phyloP scores from a whole-genome alignment of 441 rosid genomes.

The Sinapis alba region DNA sequence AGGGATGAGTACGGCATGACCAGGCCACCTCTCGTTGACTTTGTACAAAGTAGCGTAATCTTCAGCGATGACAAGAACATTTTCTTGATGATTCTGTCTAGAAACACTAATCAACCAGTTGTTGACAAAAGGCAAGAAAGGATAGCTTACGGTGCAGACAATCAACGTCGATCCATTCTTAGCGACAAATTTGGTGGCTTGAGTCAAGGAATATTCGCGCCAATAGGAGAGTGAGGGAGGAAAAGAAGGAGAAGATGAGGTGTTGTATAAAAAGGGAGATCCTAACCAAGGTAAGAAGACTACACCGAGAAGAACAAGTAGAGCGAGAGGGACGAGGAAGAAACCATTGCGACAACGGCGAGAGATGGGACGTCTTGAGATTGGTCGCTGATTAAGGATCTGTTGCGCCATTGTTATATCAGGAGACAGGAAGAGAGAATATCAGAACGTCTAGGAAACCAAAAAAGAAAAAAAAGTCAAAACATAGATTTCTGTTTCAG shows the following conservation, averaged over 20 bases:
- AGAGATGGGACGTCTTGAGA: constrained; percentile 1
- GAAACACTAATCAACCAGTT: constrained; percentile 10
- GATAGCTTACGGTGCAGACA: constrained; percentile 3
- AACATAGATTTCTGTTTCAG: background rate
- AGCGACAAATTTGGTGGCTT: constrained; percentile 9
- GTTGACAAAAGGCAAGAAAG: constrained; percentile 14
- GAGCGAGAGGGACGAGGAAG: background rate
- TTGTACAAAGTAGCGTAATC: constrained; percentile 9
- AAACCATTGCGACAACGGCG: constrained; percentile 3
- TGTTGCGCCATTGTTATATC: constrained; percentile 6
- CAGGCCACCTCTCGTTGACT: constrained; percentile 15
- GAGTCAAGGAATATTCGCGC: constrained; percentile 6
- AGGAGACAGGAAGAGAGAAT: background rate
- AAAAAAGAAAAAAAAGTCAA: constrained; percentile 1
- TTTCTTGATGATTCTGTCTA: constrained; percentile 15
- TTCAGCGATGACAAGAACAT: constrained; percentile 8
- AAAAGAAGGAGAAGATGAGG: background rate
- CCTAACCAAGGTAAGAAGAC: background rate
- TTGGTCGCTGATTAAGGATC: background rate
- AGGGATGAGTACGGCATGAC: constrained; percentile 10
- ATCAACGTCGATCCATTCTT: background rate
- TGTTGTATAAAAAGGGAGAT: constrained; percentile 2
- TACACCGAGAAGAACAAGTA: constrained; percentile 1
- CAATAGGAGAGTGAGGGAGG: constrained; percentile 2
- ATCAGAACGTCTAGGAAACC: background rate